These are phyloP conservation scores for Hypoxylon perforatum DNA, from an alignment of 495 filamentous ascomycete species.

Conservation along the genomic window DNA sequence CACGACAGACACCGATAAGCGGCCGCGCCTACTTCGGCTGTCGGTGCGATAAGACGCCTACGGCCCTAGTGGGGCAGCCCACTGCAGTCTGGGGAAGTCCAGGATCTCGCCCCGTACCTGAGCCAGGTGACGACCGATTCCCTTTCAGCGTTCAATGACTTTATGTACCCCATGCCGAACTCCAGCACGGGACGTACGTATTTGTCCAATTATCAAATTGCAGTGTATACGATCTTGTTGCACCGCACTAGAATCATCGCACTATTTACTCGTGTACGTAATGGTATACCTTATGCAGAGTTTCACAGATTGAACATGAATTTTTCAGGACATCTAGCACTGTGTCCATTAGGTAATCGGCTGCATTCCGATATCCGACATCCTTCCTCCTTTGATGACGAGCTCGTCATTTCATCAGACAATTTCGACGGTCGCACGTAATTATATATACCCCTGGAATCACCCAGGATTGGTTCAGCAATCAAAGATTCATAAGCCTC, in stretches of 20 bases:
- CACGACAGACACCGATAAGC: slow-evolving; percentile 39
- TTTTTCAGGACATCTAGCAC: not conserved
- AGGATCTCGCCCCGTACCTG: slow-evolving; percentile 23
- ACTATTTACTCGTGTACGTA: too few species aligned
- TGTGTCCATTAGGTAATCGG: slow-evolving; percentile 18
- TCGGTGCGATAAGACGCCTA: too few species aligned
- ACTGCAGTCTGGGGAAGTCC: slow-evolving; percentile 41
- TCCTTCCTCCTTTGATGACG: slow-evolving; percentile 31
- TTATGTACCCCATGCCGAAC: too few species aligned
- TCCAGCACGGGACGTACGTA: too few species aligned
- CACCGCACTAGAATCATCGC: too few species aligned
- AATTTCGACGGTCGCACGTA: slow-evolving; percentile 33
- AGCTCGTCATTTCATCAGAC: slow-evolving; percentile 34
- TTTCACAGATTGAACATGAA: not conserved
- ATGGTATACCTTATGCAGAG: too few species aligned
- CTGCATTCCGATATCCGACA: slow-evolving; percentile 36
- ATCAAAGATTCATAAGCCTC: slow-evolving; percentile 19
- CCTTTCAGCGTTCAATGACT: too few species aligned
- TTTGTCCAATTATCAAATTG: too few species aligned
- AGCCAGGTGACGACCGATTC: too few species aligned
- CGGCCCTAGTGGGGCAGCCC: slow-evolving; percentile 10
- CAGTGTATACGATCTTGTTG: too few species aligned
- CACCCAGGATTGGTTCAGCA: slow-evolving; percentile 12
- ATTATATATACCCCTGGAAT: slow-evolving; percentile 16
- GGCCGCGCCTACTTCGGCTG: slow-evolving; percentile 34